Evolutionary conservation across 1,139 yeast genomes (phyloP).

Genomic region (Suhomyces chickasaworum): DNA sequence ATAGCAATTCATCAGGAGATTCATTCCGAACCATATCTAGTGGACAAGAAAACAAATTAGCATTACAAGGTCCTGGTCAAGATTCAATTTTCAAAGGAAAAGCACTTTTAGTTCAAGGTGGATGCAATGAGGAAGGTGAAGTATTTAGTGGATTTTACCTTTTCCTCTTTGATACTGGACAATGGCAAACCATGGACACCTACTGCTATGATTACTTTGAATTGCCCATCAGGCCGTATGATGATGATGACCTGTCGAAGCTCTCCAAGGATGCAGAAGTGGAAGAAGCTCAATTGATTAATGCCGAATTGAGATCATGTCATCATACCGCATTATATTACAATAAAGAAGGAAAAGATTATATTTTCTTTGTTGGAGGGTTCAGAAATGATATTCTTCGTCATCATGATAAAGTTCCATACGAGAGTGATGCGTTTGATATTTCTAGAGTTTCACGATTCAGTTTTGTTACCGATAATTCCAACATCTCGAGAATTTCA

Average conservation of each 20-base stretch:
- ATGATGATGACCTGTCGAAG: conserved; percentile 31
- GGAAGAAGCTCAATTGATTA: conserved; percentile 32
- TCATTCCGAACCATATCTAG: conserved; percentile 22
- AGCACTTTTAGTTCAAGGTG: conserved; percentile 46
- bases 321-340: conserved; percentile 45
- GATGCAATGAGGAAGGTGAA: conserved; percentile 35
- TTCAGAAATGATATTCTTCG: conserved; percentile 40
- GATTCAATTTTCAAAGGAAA: conserved; percentile 29
- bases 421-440: conserved; percentile 38
- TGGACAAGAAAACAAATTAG: conserved; percentile 10
- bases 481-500: conserved; percentile 37
- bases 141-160: conserved; percentile 39
- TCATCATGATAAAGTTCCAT: conserved; percentile 33
- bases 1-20: conserved; percentile 13
- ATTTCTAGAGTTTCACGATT: conserved; percentile 37
- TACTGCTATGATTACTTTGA: conserved; percentile 43
- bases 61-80: conserved; percentile 9
- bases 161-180: conserved; percentile 37
- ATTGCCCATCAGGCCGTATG: conserved; percentile 27
- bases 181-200: conserved; percentile 39
- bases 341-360: conserved; percentile 38
- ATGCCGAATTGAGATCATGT: conserved; percentile 48
- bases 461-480: conserved; percentile 31
- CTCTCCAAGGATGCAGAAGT: conserved; percentile 30
- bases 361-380: conserved; percentile 47